phyloP scores from a whole-genome alignment of 805 yeast genomes.

The Sungouiozyma intestinalis region DNA sequence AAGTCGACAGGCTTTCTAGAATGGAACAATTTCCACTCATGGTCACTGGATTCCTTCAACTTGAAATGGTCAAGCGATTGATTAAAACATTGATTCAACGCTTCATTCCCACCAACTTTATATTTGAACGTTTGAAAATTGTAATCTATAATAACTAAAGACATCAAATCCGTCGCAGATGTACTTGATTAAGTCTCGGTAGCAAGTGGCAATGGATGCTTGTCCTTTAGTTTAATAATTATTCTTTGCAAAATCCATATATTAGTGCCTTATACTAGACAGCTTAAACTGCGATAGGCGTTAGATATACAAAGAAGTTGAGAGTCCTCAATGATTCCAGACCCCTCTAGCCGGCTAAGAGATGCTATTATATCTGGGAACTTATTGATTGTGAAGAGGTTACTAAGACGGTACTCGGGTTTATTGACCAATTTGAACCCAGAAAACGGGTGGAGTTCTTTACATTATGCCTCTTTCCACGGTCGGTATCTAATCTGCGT shows the following conservation, averaged over 20 bases:
- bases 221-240: too few species aligned
- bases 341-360: conserved; percentile 57
- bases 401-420: conserved; percentile 59
- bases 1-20: conserved; percentile 28
- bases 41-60: conserved; percentile 8
- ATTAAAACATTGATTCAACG: conserved; percentile 30
- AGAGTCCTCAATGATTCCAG: conserved; percentile 33
- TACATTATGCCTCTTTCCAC: conserved; percentile 70
- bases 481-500: conserved; percentile 65
- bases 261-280: too few species aligned
- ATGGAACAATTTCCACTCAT: conserved; percentile 21
- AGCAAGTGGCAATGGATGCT: too few species aligned
- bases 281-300: too few species aligned
- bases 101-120: conserved; percentile 29
- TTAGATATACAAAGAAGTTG: too few species aligned
- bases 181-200: too few species aligned
- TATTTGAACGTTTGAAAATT: conserved; percentile 28
- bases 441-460: conserved; percentile 67
- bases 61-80: conserved; percentile 32
- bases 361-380: conserved; percentile 56
- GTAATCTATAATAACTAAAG: conserved; percentile 29
- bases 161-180: too few species aligned
- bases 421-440: conserved; percentile 61
- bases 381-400: conserved; percentile 48
- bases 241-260: too few species aligned